These are phyloP conservation scores for Porogramme epimiltina DNA, from an alignment of 1,284 basidiomycete species.

Conservation along the genomic window DNA sequence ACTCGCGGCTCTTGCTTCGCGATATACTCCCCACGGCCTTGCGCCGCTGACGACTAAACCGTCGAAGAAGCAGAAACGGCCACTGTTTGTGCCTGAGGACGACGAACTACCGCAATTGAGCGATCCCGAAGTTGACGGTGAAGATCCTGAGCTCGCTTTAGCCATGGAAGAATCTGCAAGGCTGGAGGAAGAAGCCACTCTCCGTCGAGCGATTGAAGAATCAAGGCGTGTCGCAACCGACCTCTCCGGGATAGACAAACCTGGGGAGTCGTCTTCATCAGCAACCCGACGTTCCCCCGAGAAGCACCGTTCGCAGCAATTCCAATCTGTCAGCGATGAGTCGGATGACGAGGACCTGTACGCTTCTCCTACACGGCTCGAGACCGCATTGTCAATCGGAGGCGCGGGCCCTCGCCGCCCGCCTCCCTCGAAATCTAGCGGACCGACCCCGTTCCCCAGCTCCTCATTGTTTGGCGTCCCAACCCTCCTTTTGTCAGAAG, in stretches of 20 bases:
- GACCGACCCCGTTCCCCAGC: background rate
- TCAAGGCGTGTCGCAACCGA: conserved; percentile 21
- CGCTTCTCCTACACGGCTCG: conserved; percentile 55
- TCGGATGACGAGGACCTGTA: conserved; percentile 41
- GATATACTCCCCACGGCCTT: conserved; percentile 51
- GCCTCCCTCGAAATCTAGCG: conserved; percentile 4
- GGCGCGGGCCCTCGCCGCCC: conserved; percentile 44
- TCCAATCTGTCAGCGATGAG: conserved; percentile 8
- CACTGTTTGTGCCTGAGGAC: conserved; percentile 60
- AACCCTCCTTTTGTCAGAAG: conserved; percentile 17
- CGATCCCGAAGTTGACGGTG: conserved; percentile 29
- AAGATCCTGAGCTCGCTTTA: conserved; percentile 54
- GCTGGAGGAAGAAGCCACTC: conserved; percentile 33
- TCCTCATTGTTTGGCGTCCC: conserved; percentile 25
- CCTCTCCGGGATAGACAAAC: conserved; percentile 12
- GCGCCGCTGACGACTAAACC: conserved; percentile 34
- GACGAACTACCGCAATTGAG: conserved; percentile 39
- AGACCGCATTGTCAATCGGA: conserved; percentile 65
- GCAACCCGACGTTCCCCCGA: conserved; percentile 11
- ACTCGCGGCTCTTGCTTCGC: conserved; percentile 61
- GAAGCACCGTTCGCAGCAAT: conserved; percentile 7
- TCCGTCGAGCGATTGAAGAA: conserved; percentile 34
- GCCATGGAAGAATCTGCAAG: conserved; percentile 65
- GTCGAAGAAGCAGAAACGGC: conserved; percentile 34
- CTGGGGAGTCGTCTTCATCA: conserved; percentile 27